Evolutionary conservation across 2,329 filamentous ascomycete genomes (phyloP).

Genomic region (Didymella arachidicola): DNA sequence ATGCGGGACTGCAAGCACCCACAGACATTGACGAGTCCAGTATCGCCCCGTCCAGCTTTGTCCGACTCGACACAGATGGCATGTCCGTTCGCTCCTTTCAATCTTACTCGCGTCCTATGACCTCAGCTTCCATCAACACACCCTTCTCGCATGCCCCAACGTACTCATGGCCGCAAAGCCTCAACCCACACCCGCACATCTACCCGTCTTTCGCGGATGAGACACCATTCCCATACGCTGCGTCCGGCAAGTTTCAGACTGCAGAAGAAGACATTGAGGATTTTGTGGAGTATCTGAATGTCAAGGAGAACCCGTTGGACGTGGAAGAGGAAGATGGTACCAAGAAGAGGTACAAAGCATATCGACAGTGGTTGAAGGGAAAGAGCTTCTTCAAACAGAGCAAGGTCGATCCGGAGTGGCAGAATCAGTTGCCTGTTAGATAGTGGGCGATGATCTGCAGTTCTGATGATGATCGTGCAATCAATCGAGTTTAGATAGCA

Average conservation of each 20-base stretch:
- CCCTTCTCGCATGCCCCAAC: constrained; percentile 46
- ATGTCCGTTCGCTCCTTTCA: constrained; percentile 38
- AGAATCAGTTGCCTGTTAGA: constrained; percentile 45
- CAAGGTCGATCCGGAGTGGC: constrained; percentile 61
- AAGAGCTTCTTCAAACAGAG: constrained; percentile 96
- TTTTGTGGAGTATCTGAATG: constrained; percentile 78
- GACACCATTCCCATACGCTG: constrained; percentile 15
- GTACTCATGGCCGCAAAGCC: constrained; percentile 33
- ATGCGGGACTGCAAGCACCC: constrained; percentile 28
- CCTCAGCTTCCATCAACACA: constrained; percentile 37
- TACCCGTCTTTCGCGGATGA: constrained; percentile 20
- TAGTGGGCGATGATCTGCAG: constrained; percentile 12
- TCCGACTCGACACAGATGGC: constrained; percentile 35
- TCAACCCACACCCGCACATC: constrained; percentile 29
- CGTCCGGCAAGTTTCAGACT: constrained; percentile 54
- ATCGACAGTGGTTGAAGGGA: constrained; percentile 90
- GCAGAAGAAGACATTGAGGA: constrained; percentile 73
- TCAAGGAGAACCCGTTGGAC: constrained; percentile 83
- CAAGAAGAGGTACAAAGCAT: constrained; percentile 97
- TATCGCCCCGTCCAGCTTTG: constrained; percentile 25
- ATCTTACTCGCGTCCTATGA: constrained; percentile 38
- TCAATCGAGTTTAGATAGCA: neutral
- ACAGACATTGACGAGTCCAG: constrained; percentile 32
- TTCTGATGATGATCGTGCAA: neutral
- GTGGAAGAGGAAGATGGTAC: constrained; percentile 84